A percentile compares a stretch with the other conserved stretches of the same genome.
phyloP scores from a whole-genome alignment of 495 filamentous ascomycete species.

The Penicillium egyptiacum region DNA sequence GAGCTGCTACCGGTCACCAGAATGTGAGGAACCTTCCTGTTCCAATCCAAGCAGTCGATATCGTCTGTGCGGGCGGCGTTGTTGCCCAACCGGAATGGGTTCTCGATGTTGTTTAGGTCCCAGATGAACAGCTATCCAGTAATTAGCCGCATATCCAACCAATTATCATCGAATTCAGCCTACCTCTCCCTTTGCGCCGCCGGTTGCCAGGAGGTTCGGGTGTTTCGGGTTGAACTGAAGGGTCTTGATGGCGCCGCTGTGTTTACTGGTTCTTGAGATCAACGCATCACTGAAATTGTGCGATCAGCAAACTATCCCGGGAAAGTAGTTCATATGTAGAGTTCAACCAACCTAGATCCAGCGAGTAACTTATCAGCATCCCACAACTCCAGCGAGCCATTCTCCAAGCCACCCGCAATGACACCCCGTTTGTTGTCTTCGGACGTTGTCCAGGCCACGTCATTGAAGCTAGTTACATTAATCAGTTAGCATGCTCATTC shows the following conservation, averaged over 20 bases:
- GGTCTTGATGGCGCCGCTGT: constrained; percentile 89
- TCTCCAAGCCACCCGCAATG: constrained; percentile 93
- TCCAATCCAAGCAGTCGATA: constrained; percentile 95
- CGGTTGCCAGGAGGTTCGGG: constrained; percentile 87
- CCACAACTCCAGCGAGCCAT: constrained; percentile 94
- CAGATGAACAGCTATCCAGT: constrained; percentile 71
- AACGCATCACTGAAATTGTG: constrained; percentile 61
- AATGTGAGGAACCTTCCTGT: constrained; percentile 96
- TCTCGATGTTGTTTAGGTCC: constrained; percentile 84
- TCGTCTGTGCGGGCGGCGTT: constrained; percentile 87
- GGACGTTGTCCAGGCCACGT: constrained; percentile 88
- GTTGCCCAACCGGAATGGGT: constrained; percentile 84
- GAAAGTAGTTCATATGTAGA: constrained; percentile 14
- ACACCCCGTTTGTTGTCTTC: constrained; percentile 77
- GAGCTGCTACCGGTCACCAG: constrained; percentile 90
- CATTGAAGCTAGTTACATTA: constrained; percentile 72
- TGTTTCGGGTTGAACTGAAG: constrained; percentile 97
- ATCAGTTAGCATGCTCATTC: constrained; percentile 13
- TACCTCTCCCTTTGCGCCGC: constrained; percentile 87
- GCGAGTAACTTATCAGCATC: constrained; percentile 82
- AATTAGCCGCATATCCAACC: constrained; percentile 1
- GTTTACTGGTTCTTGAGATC: constrained; percentile 87
- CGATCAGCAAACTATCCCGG: constrained; percentile 21
- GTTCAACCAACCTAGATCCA: constrained; percentile 51
- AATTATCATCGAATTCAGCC: background rate